Conservation (phyloP, 768 basidiomycete species). For the Russula abietina region DNA sequence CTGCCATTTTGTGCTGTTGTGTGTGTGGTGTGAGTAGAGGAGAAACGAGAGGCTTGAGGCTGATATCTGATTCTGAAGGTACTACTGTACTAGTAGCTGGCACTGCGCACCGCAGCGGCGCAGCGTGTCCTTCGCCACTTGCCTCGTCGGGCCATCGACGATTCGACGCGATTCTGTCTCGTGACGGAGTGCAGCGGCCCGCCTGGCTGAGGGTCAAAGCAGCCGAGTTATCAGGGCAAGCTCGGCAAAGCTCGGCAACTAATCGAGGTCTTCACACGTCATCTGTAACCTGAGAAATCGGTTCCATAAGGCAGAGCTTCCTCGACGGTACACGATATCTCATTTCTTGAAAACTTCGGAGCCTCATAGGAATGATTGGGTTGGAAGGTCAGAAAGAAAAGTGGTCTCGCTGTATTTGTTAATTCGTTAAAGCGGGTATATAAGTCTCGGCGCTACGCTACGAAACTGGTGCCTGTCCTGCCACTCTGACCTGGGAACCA, state of each 20-base stretch:
- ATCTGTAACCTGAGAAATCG: too few relatives aligned
- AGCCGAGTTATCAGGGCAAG: too few relatives aligned
- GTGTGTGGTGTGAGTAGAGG: neutral
- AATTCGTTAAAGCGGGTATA: neutral
- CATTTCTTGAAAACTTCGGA: neutral
- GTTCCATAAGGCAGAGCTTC: too few relatives aligned
- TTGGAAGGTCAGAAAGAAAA: too few relatives aligned
- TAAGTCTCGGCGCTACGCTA: neutral
- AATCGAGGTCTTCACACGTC: too few relatives aligned
- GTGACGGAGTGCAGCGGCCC: neutral
- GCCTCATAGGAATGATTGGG: too few relatives aligned
- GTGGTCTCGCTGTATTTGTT: neutral
- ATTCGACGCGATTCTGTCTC: neutral
- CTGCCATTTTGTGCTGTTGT: neutral
- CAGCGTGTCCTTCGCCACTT: neutral
- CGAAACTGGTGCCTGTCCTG: neutral
- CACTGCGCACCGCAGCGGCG: constrained; percentile 7
- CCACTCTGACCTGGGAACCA: too few relatives aligned
- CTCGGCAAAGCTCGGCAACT: too few relatives aligned
- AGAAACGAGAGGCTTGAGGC: neutral
- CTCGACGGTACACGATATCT: neutral
- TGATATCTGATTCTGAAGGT: neutral
- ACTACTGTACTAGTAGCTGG: too few relatives aligned
- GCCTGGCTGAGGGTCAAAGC: too few relatives aligned
- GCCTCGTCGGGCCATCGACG: too few relatives aligned